These are phyloP conservation scores for Lachancea quebecensis DNA, from an alignment of 805 yeast genomes.

Conservation along the genomic window DNA sequence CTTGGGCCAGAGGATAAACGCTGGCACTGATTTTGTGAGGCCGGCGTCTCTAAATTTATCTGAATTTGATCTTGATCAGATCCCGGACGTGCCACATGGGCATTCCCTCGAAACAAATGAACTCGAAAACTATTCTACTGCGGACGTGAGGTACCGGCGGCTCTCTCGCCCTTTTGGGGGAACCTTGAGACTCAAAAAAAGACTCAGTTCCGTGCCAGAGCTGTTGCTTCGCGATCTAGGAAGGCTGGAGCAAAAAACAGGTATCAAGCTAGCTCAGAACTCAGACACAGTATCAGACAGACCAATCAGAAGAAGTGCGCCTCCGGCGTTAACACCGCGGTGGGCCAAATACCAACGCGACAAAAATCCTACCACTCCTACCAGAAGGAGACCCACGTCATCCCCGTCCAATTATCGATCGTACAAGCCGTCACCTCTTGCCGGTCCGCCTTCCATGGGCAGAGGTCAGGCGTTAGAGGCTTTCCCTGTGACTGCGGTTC, in stretches of 20 bases:
- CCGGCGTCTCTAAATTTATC: conserved; percentile 29
- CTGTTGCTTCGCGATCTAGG: conserved; percentile 23
- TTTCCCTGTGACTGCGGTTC: neutral
- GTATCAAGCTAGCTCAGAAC: neutral
- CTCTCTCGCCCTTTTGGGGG: conserved; percentile 16
- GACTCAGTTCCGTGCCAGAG: conserved; percentile 30
- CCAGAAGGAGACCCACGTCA: neutral
- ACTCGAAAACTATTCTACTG: neutral
- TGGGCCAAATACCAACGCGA: neutral
- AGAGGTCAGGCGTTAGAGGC: neutral
- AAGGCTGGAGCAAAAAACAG: conserved; percentile 2
- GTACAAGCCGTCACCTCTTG: conserved; percentile 3
- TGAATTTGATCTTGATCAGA: conserved; percentile 19
- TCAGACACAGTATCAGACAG: neutral
- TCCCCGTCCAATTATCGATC: neutral
- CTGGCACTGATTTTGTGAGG: conserved; percentile 23
- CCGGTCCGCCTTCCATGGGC: neutral
- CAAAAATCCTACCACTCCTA: neutral
- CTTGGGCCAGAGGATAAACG: conserved; percentile 25
- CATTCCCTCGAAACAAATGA: neutral
- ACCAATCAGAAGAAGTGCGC: neutral
- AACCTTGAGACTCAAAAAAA: conserved; percentile 21
- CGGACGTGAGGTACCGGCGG: neutral
- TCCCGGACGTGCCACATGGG: conserved; percentile 16
- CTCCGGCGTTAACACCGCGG: too few species aligned